These are phyloP conservation scores for Ceratobasidium papillatum DNA, from an alignment of 1,284 basidiomycete species.

Conservation along the genomic window DNA sequence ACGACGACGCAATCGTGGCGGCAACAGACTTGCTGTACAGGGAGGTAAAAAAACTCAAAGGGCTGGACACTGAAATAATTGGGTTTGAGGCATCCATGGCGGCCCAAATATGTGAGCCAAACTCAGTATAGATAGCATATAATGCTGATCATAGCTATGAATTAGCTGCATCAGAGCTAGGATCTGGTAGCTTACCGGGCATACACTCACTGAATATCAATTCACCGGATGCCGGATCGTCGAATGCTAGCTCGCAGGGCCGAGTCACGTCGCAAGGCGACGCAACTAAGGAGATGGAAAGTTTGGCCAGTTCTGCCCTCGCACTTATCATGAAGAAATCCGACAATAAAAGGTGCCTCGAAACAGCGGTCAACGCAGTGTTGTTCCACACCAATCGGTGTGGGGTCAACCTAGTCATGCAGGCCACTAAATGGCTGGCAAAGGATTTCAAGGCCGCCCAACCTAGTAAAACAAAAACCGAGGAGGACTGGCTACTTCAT, in stretches of 20 bases:
- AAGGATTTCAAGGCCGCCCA: neutral
- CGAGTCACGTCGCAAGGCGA: too few species aligned
- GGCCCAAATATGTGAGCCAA: too few species aligned
- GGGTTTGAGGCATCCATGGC: neutral
- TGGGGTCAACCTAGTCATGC: neutral
- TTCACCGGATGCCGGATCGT: too few species aligned
- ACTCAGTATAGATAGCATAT: too few species aligned
- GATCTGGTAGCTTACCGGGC: too few species aligned
- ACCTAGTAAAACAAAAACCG: neutral
- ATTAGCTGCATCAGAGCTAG: too few species aligned
- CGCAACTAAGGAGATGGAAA: neutral
- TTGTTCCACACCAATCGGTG: neutral
- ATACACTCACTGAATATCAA: too few species aligned
- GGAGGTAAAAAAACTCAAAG: neutral
- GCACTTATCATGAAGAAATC: neutral
- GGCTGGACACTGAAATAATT: neutral
- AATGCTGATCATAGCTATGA: too few species aligned
- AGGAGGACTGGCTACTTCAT: neutral
- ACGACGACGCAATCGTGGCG: neutral
- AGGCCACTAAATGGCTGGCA: neutral
- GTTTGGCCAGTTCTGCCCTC: neutral
- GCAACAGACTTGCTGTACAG: neutral
- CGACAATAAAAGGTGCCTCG: neutral
- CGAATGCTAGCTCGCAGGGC: too few species aligned
- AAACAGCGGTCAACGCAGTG: neutral